Evolutionary conservation across 1,284 basidiomycete genomes (phyloP).

Genomic region (Volvariella surrecta): DNA sequence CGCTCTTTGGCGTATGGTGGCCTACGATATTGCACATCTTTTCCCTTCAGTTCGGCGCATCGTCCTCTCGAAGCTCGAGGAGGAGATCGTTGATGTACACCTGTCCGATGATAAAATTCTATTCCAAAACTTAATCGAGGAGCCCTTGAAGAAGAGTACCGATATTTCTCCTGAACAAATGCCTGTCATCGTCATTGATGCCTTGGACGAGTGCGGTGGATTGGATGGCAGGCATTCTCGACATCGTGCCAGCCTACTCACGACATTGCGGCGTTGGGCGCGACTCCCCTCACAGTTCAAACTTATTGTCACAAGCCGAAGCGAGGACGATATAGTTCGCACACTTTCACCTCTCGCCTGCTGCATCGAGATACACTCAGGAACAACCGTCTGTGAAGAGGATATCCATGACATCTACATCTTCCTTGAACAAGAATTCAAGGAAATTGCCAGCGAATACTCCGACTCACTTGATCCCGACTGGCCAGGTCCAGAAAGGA

Average conservation of each 20-base stretch:
- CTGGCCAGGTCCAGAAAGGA: constrained; percentile 12
- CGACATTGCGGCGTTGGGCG: constrained; percentile 15
- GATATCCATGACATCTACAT: constrained; percentile 13
- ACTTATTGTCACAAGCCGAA: constrained; percentile 22
- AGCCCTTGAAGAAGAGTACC: constrained; percentile 11
- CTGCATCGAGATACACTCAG: constrained; percentile 12
- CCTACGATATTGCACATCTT: constrained; percentile 16
- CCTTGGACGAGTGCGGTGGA: constrained; percentile 23
- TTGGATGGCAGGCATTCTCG: constrained; percentile 11
- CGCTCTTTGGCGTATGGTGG: constrained; percentile 16
- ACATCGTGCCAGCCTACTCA: constrained; percentile 12
- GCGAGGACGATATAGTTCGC: constrained; percentile 15
- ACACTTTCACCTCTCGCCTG: constrained; percentile 11
- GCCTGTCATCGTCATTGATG: constrained; percentile 22
- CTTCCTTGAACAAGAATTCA: constrained; percentile 12
- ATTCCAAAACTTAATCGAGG: constrained; percentile 16
- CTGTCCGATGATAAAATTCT: constrained; percentile 13
- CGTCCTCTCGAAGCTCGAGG: constrained; percentile 12
- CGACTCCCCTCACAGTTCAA: constrained; percentile 14
- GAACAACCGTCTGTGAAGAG: constrained; percentile 6
- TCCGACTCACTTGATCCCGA: constrained; percentile 9
- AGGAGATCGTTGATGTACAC: constrained; percentile 13
- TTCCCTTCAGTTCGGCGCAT: constrained; percentile 12
- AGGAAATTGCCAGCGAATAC: constrained; percentile 11
- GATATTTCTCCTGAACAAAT: constrained; percentile 10